phyloP scores from a whole-genome alignment of 768 basidiomycete species.

The Termitomyces sp. region DNA sequence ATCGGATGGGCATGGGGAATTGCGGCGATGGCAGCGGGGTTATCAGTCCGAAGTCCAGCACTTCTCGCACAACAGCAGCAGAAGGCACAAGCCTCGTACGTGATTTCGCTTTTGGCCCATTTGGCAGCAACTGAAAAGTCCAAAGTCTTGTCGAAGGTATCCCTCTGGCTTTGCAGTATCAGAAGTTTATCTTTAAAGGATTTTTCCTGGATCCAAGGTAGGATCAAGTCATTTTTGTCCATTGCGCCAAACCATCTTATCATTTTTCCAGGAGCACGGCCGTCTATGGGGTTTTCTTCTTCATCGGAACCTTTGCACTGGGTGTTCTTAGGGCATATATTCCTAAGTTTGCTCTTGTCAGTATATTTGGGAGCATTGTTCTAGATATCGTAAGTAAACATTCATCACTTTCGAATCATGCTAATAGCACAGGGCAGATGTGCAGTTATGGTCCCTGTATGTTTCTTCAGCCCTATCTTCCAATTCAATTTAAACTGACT shows the following conservation, averaged over 20 bases:
- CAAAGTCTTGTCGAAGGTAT: conserved; percentile 23
- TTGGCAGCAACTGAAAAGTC: not conserved
- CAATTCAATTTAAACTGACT: not conserved
- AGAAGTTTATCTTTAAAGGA: conserved; percentile 33
- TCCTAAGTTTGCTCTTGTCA: conserved; percentile 36
- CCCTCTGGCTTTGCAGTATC: conserved; percentile 26
- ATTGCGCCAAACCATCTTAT: not conserved
- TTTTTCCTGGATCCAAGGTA: conserved; percentile 40
- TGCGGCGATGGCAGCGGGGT: conserved; percentile 39
- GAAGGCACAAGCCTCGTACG: conserved; percentile 32
- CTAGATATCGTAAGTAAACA: conserved; percentile 31
- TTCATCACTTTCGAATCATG: not conserved
- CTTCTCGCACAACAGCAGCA: conserved; percentile 32
- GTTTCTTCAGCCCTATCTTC: conserved; percentile 1
- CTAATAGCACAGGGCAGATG: conserved; percentile 21
- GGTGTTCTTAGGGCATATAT: conserved; percentile 33
- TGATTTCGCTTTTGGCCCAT: not conserved
- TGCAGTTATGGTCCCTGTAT: conserved; percentile 34
- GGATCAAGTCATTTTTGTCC: conserved; percentile 25
- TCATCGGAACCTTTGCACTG: conserved; percentile 38
- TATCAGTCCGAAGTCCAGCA: conserved; percentile 30
- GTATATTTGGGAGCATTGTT: conserved; percentile 42
- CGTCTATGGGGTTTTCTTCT: conserved; percentile 41
- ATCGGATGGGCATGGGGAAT: conserved; percentile 45
- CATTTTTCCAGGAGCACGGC: conserved; percentile 29